Evolutionary conservation across 768 basidiomycete genomes (phyloP), one percentile per base, ranked within the genome.

Genomic region (Pisolithus sp.): DNA sequence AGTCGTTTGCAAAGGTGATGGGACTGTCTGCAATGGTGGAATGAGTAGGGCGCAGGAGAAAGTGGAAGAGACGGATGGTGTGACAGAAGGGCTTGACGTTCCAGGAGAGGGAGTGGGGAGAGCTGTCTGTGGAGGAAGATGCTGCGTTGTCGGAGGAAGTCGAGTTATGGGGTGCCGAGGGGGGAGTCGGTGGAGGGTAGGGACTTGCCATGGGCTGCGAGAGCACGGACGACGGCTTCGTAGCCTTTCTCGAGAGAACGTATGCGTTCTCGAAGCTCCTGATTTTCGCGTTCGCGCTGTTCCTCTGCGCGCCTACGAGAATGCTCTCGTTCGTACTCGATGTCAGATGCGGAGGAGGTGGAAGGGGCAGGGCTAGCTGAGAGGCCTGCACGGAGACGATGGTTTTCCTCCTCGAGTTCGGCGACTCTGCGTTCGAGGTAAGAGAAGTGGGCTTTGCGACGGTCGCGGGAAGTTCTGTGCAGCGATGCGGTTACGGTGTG

Each of bases 401-500:
- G 71, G 68, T 95, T 94, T 75, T 94, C 92, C 51, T 85, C 85
- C 72, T 90, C 86, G 51, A 90, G 83, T 65, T 87, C 83, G 12
- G 73, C 65, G 4, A 90, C 86, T 43, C 83, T 67, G 36, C 70
- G 77, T 64, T 88, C 84, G 39, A 91, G 83, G 57, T 73, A 75
- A 1, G 72, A 50, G 64, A 86, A 91, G 57, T 94, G 90, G 15
- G 84, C 85, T 69, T 95, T 95, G 51, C 91, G 80, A 59, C 88
- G 80, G 72, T 95, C 93, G 42, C 93, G 84, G 10, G 88, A 90
- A 72, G n/a, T 93, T 88, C 75, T 95, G 93, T 5, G 92, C 92
- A 2, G 93, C 93, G 66, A 94, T 90, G 47, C 92, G 81, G 70
- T 95, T 95, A 51, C 93, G 83, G 71, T 93, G 89, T 15, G 89